Evolutionary conservation across 495 filamentous ascomycete genomes (phyloP).

Genomic region (Aspergillus taichungensis): DNA sequence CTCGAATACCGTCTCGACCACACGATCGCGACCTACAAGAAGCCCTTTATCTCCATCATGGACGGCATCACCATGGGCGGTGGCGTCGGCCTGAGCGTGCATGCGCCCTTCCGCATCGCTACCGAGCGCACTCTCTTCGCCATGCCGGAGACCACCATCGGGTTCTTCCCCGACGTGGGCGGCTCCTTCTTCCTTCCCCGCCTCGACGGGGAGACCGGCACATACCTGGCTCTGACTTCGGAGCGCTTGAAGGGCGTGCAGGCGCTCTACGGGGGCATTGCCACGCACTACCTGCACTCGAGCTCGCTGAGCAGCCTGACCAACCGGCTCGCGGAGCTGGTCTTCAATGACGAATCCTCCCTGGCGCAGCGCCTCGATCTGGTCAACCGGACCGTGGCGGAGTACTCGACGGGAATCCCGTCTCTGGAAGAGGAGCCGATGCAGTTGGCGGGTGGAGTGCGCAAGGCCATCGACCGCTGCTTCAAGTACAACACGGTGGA

Average conservation of each 20-base stretch:
- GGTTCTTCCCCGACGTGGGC: slow-evolving; percentile 96
- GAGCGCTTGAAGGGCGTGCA: slow-evolving; percentile 71
- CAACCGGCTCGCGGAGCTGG: slow-evolving; percentile 75
- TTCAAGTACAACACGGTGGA: slow-evolving; percentile 58
- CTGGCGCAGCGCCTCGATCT: slow-evolving; percentile 52
- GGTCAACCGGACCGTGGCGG: slow-evolving; percentile 83
- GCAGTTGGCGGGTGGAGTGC: slow-evolving; percentile 51
- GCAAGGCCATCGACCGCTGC: slow-evolving; percentile 76
- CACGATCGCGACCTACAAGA: slow-evolving; percentile 84
- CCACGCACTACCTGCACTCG: slow-evolving; percentile 92
- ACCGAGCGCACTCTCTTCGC: slow-evolving; percentile 92
- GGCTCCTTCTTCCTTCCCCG: slow-evolving; percentile 90
- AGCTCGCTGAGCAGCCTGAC: slow-evolving; percentile 72
- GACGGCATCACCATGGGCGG: slow-evolving; percentile 98
- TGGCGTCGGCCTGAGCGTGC: slow-evolving; percentile 86
- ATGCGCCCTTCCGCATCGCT: slow-evolving; percentile 92
- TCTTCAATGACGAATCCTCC: slow-evolving; percentile 65
- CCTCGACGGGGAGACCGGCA: slow-evolving; percentile 74
- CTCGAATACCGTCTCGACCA: slow-evolving; percentile 94
- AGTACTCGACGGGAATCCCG: slow-evolving; percentile 78
- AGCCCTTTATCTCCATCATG: slow-evolving; percentile 93
- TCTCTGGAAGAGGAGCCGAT: slow-evolving; percentile 52
- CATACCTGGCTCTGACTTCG: slow-evolving; percentile 86
- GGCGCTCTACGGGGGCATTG: slow-evolving; percentile 71
- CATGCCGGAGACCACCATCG: slow-evolving; percentile 97